Conservation (phyloP, 2,329 filamentous ascomycete species). For the Botryotinia convoluta region DNA sequence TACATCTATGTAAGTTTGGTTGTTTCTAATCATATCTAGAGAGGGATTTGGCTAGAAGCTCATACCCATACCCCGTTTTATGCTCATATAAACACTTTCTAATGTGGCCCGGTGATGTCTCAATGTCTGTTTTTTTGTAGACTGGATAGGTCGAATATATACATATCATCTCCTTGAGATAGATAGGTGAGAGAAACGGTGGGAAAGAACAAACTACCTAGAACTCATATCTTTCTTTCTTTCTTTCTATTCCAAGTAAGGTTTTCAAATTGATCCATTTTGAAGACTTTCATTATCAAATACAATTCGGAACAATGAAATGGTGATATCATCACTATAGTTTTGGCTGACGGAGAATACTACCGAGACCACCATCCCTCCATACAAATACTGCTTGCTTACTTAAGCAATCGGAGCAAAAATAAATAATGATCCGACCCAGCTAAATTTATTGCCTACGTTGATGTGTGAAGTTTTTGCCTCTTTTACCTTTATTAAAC, state of each 20-base stretch:
- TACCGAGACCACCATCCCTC: background rate
- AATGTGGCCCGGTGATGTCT: background rate
- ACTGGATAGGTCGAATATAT: background rate
- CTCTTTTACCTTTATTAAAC: background rate
- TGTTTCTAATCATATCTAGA: no score
- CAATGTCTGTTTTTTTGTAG: background rate
- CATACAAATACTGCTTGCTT: conserved; percentile 2
- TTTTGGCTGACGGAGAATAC: background rate
- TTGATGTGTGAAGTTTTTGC: conserved; percentile 15
- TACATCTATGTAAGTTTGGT: no score
- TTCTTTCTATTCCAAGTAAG: background rate
- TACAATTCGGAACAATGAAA: background rate
- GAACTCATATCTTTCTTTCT: background rate
- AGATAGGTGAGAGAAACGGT: background rate
- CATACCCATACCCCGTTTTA: no score
- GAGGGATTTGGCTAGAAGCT: no score
- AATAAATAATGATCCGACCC: conserved; percentile 15
- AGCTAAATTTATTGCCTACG: conserved; percentile 6
- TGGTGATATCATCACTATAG: background rate
- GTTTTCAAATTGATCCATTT: background rate
- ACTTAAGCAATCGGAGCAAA: conserved; percentile 14
- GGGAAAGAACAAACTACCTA: background rate
- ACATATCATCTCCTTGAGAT: background rate
- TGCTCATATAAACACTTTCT: no score
- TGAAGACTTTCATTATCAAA: background rate